phyloP scores from a whole-genome alignment of 2,329 filamentous ascomycete species.

The Coleophoma cylindrospora region DNA sequence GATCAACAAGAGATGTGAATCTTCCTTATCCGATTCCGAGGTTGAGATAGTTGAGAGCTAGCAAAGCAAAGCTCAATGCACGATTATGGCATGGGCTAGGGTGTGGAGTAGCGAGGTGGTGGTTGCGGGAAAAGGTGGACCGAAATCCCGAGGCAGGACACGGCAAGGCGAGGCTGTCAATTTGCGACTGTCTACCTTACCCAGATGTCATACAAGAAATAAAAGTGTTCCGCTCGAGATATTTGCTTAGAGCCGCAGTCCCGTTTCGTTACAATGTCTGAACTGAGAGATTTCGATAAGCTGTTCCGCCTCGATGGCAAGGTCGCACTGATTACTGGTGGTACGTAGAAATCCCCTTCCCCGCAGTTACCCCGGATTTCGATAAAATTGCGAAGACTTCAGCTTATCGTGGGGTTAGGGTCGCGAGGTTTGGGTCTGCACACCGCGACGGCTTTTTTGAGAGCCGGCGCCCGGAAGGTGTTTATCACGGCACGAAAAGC shows the following conservation, averaged over 20 bases:
- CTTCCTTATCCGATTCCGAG: background rate
- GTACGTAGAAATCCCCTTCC: conserved; percentile 3
- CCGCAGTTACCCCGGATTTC: background rate
- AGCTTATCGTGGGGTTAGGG: conserved; percentile 3
- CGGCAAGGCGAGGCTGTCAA: background rate
- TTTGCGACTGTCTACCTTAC: too few species aligned
- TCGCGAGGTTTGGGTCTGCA: conserved; percentile 58
- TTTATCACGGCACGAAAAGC: conserved; percentile 71
- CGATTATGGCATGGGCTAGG: too few species aligned
- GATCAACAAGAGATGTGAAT: too few species aligned
- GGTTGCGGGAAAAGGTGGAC: background rate
- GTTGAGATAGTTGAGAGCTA: background rate
- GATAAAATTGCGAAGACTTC: too few species aligned
- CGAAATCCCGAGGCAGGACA: background rate
- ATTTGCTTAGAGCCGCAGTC: too few species aligned
- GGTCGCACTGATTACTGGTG: conserved; percentile 25
- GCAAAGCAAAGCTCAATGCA: too few species aligned
- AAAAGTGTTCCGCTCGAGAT: too few species aligned
- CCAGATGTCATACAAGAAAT: too few species aligned
- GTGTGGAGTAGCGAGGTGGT: background rate
- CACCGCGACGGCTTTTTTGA: conserved; percentile 61
- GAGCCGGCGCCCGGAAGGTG: conserved; percentile 65
- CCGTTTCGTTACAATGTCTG: conserved; percentile 9
- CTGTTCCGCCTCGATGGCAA: conserved; percentile 16
- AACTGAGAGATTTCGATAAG: conserved; percentile 12